Conservation (phyloP, 495 filamentous ascomycete species). For the Hypoxylon perforatum region DNA sequence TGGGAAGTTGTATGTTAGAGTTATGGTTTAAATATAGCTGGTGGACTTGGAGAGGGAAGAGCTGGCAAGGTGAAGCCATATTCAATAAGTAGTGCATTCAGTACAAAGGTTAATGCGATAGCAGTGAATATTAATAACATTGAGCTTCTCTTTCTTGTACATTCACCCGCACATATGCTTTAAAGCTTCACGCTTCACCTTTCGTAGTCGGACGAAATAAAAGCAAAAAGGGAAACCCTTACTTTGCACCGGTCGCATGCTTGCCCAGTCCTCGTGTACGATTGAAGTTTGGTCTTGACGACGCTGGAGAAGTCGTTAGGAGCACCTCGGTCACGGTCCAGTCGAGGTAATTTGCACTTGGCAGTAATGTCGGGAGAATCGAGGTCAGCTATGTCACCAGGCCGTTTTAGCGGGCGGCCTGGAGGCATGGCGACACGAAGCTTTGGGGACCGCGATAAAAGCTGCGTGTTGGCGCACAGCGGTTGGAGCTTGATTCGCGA, state of each 20-base stretch:
- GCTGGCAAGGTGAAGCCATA: constrained; percentile 4
- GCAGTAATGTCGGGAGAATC: constrained; percentile 37
- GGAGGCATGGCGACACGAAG: constrained; percentile 50
- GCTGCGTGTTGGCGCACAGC: constrained; percentile 34
- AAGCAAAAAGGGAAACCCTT: constrained; percentile 39
- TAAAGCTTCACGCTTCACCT: neutral
- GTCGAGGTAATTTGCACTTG: constrained; percentile 59
- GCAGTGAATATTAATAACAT: neutral
- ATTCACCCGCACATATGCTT: neutral
- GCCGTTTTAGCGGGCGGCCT: constrained; percentile 54
- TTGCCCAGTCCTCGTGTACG: constrained; percentile 79
- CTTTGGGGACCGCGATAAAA: constrained; percentile 15
- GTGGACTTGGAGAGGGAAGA: neutral
- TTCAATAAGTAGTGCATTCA: constrained; percentile 3
- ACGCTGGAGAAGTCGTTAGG: constrained; percentile 73
- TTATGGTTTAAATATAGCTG: neutral
- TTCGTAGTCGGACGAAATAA: constrained; percentile 4
- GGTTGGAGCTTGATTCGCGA: constrained; percentile 37
- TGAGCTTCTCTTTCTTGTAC: neutral
- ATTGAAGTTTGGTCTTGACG: constrained; percentile 71
- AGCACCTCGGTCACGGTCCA: constrained; percentile 51
- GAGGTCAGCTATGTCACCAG: constrained; percentile 50
- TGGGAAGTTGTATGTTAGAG: constrained; percentile 50
- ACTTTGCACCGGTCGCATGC: constrained; percentile 95
- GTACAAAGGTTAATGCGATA: constrained; percentile 10